phyloP scores from a whole-genome alignment of 2,329 filamentous ascomycete genomes.

The Sporothrix phasma region DNA sequence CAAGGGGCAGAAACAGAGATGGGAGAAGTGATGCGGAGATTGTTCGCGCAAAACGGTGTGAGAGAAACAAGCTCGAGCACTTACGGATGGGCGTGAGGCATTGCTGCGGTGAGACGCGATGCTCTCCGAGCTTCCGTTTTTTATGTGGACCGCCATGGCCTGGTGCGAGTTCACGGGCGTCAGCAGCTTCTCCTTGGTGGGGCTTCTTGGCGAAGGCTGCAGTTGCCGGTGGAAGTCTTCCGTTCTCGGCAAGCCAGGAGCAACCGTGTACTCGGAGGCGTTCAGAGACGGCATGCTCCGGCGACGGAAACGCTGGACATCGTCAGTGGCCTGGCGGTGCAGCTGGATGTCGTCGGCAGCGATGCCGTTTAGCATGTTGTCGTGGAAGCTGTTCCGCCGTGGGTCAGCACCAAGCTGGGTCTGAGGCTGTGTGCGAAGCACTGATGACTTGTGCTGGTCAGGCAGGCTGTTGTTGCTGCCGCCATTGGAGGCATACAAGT shows the following conservation, averaged over 20 bases:
- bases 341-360: conserved; percentile 61
- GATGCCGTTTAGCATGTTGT: conserved; percentile 33
- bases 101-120: conserved; percentile 47
- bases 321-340: conserved; percentile 50
- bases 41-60: not conserved
- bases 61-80: conserved; percentile 27
- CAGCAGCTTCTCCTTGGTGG: conserved; percentile 32
- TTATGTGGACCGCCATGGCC: conserved; percentile 28
- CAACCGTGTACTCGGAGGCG: conserved; percentile 33
- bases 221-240: conserved; percentile 27
- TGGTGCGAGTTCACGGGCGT: conserved; percentile 21
- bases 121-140: conserved; percentile 56
- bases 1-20: not conserved
- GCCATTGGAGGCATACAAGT: conserved; percentile 30
- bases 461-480: conserved; percentile 35
- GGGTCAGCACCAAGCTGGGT: conserved; percentile 24
- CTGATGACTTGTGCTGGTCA: conserved; percentile 26
- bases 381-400: conserved; percentile 45
- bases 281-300: conserved; percentile 67
- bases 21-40: conserved; percentile 14
- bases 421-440: conserved; percentile 27
- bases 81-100: conserved; percentile 55
- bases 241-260: conserved; percentile 29
- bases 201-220: conserved; percentile 23
- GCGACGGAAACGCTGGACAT: conserved; percentile 66